Conservation (phyloP, 139 green algal species). For the Choricystis sp. region DNA sequence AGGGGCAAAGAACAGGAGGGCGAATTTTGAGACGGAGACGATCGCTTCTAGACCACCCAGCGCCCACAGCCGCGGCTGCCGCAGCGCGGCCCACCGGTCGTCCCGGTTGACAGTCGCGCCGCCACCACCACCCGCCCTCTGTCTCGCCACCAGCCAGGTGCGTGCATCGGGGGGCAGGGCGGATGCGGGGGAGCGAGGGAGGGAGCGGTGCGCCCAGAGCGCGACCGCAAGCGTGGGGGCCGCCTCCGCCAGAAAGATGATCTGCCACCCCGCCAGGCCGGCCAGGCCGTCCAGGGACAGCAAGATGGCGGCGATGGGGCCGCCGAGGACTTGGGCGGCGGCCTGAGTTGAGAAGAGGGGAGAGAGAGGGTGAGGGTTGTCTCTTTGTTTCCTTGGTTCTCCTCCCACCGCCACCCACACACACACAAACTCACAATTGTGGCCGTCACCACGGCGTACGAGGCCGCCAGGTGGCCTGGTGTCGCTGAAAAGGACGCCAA, state of each 20-base stretch:
- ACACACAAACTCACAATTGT: too few relatives aligned
- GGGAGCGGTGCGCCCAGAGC: not conserved
- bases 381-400: too few relatives aligned
- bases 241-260: not conserved
- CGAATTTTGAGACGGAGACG: not conserved
- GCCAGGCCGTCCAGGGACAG: not conserved
- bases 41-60: not conserved
- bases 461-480: not conserved
- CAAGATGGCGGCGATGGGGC: not conserved
- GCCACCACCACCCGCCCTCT: not conserved
- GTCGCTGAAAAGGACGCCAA: not conserved
- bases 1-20: not conserved
- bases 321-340: not conserved
- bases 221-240: not conserved
- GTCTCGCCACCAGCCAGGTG: not conserved
- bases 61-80: not conserved
- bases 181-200: not conserved
- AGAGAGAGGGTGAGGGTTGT: too few relatives aligned
- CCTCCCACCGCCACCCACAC: too few relatives aligned
- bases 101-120: too few relatives aligned
- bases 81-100: too few relatives aligned
- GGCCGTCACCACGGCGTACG: too few relatives aligned
- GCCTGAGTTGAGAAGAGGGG: not conserved
- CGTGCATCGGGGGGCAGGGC: not conserved
- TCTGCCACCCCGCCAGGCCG: not conserved